phyloP scores from a whole-genome alignment of 306 rosid species.

The Lupinus albus region DNA sequence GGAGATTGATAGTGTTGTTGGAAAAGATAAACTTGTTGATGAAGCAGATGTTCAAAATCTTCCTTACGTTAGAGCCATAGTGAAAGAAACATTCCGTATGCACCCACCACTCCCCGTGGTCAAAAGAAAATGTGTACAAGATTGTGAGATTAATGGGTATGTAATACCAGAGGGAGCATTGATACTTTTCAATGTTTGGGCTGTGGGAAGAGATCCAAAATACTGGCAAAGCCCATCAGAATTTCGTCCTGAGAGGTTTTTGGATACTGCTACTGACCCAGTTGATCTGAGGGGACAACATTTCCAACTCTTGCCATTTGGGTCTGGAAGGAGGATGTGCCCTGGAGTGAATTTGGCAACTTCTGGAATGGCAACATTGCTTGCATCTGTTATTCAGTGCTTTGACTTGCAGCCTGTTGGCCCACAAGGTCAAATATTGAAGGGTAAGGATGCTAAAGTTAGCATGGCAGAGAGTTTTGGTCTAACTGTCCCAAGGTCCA shows the following conservation, averaged over 20 bases:
- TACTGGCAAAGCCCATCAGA: constrained; percentile 50
- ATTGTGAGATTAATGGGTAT: constrained; percentile 43
- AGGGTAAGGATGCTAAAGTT: constrained; percentile 19
- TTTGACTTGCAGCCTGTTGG: constrained; percentile 47
- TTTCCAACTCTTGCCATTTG: constrained; percentile 53
- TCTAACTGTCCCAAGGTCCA: constrained; percentile 45
- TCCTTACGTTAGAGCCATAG: constrained; percentile 56
- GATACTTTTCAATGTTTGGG: constrained; percentile 48
- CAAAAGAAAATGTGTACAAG: constrained; percentile 43
- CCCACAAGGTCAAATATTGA: constrained; percentile 7
- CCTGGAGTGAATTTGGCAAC: constrained; percentile 51
- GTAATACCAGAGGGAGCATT: constrained; percentile 46
- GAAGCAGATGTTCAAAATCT: constrained; percentile 55
- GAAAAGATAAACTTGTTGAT: constrained; percentile 45
- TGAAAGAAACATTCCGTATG: constrained; percentile 55
- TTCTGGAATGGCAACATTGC: constrained; percentile 46
- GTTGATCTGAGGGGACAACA: constrained; percentile 45
- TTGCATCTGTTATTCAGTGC: constrained; percentile 54
- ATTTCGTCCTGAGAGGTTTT: constrained; percentile 48
- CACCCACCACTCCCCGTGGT: constrained; percentile 58
- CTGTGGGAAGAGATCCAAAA: constrained; percentile 60
- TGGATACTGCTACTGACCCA: neutral
- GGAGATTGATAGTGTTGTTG: constrained; percentile 49
- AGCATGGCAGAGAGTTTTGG: constrained; percentile 51
- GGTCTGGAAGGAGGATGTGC: constrained; percentile 63